These are phyloP conservation scores for Apiotrichum akiyoshidainum DNA, from an alignment of 1,284 basidiomycete species.

Conservation along the genomic window DNA sequence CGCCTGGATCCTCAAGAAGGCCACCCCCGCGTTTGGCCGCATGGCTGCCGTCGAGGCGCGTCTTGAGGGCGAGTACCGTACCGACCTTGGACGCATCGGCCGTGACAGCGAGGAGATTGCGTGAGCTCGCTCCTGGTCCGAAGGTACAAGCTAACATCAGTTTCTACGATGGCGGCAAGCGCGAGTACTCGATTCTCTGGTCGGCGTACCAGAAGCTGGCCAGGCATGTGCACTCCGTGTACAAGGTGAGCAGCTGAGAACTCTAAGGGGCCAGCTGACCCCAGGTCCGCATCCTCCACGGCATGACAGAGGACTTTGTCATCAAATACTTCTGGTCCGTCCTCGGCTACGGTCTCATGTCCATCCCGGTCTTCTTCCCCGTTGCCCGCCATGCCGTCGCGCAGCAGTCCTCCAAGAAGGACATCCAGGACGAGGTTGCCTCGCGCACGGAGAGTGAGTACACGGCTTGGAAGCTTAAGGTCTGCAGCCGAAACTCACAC, in stretches of 20 bases:
- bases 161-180: conserved; percentile 85
- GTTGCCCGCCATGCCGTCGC: conserved; percentile 18
- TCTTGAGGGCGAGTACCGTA: conserved; percentile 79
- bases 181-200: conserved; percentile 80
- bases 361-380: conserved; percentile 72
- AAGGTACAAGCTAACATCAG: conserved; percentile 50
- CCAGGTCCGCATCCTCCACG: conserved; percentile 39
- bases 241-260: conserved; percentile 60
- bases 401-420: not conserved
- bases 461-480: conserved; percentile 40
- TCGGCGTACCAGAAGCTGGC: conserved; percentile 76
- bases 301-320: conserved; percentile 82
- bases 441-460: conserved; percentile 59
- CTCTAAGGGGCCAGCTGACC: not conserved
- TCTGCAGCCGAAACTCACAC: conserved; percentile 4
- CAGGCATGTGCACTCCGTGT: conserved; percentile 85
- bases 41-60: conserved; percentile 85
- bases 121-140: conserved; percentile 55
- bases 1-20: conserved; percentile 73
- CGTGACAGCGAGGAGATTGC: conserved; percentile 93
- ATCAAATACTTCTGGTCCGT: conserved; percentile 95
- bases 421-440: conserved; percentile 51
- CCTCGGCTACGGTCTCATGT: conserved; percentile 81
- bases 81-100: conserved; percentile 81
- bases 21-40: conserved; percentile 90